These are phyloP conservation scores for Aspergillus uvarum DNA, from an alignment of 2,329 filamentous ascomycete species.

Conservation along the genomic window DNA sequence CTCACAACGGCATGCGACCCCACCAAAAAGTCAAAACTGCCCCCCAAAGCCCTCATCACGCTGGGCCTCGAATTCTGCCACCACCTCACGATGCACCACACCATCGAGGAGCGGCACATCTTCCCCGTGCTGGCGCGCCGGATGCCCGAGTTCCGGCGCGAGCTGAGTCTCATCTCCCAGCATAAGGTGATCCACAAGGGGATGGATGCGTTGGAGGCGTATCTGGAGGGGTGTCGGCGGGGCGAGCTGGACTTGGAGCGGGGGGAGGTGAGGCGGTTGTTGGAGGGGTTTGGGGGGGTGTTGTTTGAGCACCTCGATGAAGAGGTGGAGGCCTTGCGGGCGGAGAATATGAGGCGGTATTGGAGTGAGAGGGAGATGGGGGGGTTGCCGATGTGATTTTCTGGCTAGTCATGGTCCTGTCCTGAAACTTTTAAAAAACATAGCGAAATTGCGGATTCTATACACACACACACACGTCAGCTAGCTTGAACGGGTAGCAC, in stretches of 20 bases:
- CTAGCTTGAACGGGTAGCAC: no score
- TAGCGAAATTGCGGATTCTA: no score
- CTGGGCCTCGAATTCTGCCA: conserved; percentile 68
- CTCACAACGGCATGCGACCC: conserved; percentile 61
- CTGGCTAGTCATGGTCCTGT: no score
- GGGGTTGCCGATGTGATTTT: conserved; percentile 64
- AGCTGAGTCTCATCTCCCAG: conserved; percentile 69
- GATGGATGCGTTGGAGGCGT: conserved; percentile 65
- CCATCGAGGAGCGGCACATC: conserved; percentile 77
- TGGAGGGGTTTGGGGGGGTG: conserved; percentile 77
- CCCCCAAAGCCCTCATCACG: conserved; percentile 66
- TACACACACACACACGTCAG: no score
- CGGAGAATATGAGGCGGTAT: conserved; percentile 83
- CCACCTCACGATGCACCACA: conserved; percentile 74
- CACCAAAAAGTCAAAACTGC: conserved; percentile 63
- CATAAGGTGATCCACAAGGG: conserved; percentile 78
- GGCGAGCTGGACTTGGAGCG: conserved; percentile 62
- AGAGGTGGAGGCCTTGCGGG: conserved; percentile 74
- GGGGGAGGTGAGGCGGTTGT: conserved; percentile 63
- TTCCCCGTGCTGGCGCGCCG: conserved; percentile 74
- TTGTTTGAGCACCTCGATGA: conserved; percentile 82
- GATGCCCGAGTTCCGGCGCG: conserved; percentile 73
- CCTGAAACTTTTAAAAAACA: no score
- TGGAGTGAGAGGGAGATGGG: conserved; percentile 76
- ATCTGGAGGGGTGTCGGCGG: conserved; percentile 60